Percentiles rank a stretch among this genome's conserved stretches.
Conservation (phyloP, 2,329 filamentous ascomycete species). For the Ophiostoma sp. region DNA sequence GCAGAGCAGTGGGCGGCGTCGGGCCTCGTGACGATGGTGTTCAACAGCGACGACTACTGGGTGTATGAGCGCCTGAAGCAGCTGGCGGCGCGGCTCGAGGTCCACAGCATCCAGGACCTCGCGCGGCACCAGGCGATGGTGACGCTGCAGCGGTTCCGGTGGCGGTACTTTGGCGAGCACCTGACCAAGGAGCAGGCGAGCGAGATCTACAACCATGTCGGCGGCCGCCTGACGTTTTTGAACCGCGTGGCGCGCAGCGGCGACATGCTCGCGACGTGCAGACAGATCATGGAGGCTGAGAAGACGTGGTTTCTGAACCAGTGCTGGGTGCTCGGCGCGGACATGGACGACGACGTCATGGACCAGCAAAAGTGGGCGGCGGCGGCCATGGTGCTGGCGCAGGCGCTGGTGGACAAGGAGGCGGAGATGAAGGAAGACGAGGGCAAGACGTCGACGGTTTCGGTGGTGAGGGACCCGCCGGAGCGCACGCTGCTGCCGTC, state of each 20-base stretch:
- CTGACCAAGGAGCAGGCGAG: conserved; percentile 55
- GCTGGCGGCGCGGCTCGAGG: conserved; percentile 89
- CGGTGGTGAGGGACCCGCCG: neutral
- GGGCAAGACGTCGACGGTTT: neutral
- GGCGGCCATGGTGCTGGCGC: conserved; percentile 83
- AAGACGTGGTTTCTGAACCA: conserved; percentile 74
- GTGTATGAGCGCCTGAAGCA: conserved; percentile 92
- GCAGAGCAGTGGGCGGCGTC: conserved; percentile 95
- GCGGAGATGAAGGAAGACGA: conserved; percentile 34
- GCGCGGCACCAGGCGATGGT: conserved; percentile 69
- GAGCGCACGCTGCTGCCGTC: conserved; percentile 53
- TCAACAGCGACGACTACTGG: conserved; percentile 98
- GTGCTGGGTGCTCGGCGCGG: conserved; percentile 65
- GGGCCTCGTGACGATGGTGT: conserved; percentile 83
- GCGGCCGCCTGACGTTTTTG: conserved; percentile 81
- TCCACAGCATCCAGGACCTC: conserved; percentile 79
- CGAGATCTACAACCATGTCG: conserved; percentile 78
- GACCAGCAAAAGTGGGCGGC: conserved; percentile 85
- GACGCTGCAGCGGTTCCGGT: conserved; percentile 74
- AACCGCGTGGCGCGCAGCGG: conserved; percentile 81
- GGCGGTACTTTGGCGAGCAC: conserved; percentile 65
- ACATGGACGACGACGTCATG: conserved; percentile 66
- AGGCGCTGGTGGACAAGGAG: conserved; percentile 81
- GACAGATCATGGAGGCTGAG: conserved; percentile 59
- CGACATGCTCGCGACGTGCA: conserved; percentile 73